phyloP scores from a whole-genome alignment of 1,284 basidiomycete species.

The Entoloma clypeatum region DNA sequence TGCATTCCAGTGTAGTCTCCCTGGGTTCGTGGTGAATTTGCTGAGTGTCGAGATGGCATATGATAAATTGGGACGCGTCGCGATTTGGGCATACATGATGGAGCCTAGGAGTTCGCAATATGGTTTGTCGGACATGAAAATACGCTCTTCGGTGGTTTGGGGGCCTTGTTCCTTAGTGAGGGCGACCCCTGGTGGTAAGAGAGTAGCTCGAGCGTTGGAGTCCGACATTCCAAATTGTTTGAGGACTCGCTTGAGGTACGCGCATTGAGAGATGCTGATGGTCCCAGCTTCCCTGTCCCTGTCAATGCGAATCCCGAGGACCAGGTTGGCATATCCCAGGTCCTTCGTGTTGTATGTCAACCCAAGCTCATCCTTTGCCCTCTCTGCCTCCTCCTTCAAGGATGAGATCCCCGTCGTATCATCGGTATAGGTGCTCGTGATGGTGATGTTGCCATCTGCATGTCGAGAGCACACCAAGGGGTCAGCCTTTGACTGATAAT shows the following conservation, averaged over 20 bases:
- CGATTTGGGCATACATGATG: conserved; percentile 28
- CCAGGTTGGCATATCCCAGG: conserved; percentile 14
- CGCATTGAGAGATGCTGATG: conserved; percentile 21
- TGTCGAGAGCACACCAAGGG: conserved; percentile 14
- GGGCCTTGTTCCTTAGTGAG: conserved; percentile 15
- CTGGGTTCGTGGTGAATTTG: conserved; percentile 25
- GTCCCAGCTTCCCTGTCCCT: conserved; percentile 17
- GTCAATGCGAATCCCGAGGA: conserved; percentile 18
- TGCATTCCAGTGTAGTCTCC: conserved; percentile 25
- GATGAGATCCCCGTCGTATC: conserved; percentile 16
- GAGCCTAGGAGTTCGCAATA: conserved; percentile 24
- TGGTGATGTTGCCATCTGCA: conserved; percentile 13
- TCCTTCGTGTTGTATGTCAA: conserved; percentile 13
- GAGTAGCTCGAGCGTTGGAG: conserved; percentile 10
- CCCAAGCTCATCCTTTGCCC: conserved; percentile 12
- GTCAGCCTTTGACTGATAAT: conserved; percentile 16
- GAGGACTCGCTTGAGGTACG: conserved; percentile 22
- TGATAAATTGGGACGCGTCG: conserved; percentile 29
- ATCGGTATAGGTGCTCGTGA: conserved; percentile 21
- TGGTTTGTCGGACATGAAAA: conserved; percentile 23
- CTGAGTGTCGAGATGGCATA: conserved; percentile 26
- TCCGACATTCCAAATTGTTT: conserved; percentile 21
- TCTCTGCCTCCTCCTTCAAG: conserved; percentile 2
- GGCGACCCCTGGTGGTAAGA: conserved; percentile 17
- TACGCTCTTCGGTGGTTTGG: conserved; percentile 13